Base-by-base conservation (phyloP, 345 rosid genomes). In the Salix dunnii region DNA sequence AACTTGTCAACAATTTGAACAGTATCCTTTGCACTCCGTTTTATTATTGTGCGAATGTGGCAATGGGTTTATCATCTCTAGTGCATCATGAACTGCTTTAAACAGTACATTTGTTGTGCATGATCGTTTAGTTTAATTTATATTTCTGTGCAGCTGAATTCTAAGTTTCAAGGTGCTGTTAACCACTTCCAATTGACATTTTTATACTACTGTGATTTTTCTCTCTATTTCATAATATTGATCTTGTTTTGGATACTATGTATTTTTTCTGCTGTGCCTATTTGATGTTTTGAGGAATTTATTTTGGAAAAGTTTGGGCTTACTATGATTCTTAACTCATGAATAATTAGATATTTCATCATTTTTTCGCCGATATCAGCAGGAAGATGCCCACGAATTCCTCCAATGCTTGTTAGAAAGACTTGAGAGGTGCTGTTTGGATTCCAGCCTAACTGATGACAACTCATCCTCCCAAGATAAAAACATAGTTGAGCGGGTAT, bases 321-420 rank as follows among this genome's bases (percentile, higher is more conserved):
- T 12, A 46, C 18, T 46, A 76, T 70, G 63, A 80, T 86, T 80
- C 89, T 93, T 90, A 78, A 83, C 87, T 17, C 64, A 28, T 18
- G 70, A 60, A 48, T 30, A 42, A 74, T 77, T 62, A 91, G 93
- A 84, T 33, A 86, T 93, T 80, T 88, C 94, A 17, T 77, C 92
- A 30, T 75, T 71, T 81, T 93, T 93, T 74, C 79, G 28, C 55
- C 83, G 84, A 79, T 78, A 82, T 61, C 93, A 89, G 70, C 98
- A 91, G 86, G 94, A 93, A 83, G 98, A 93, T 76, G 98, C 98
- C 10, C 98, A 93, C 68, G 98, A 93, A 82, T 91, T 90, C 76
- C 90, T 91, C 42, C 95, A 90, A 20, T 88, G 91, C 62, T 79
- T 93, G 78, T 80, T 93, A 76, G 93, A 91, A 78, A 89, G 85